Percentiles rank a stretch among this genome's conserved stretches.
These are phyloP conservation scores for Polychaeton citri DNA, from an alignment of 2,329 filamentous ascomycete genomes.

Conservation along the genomic window DNA sequence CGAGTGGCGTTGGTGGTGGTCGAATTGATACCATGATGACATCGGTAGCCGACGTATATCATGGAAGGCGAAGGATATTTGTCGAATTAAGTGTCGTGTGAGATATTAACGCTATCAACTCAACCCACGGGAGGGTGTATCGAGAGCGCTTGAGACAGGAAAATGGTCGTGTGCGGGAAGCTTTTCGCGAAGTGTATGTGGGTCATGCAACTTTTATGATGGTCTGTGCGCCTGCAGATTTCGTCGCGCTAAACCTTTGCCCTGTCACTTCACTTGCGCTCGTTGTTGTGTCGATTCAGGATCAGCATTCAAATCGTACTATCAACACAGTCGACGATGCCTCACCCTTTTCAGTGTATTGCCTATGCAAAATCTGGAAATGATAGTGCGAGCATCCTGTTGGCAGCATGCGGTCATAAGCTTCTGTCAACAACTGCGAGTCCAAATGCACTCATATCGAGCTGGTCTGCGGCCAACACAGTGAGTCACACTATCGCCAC, in stretches of 20 bases:
- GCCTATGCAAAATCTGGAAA: constrained; percentile 23
- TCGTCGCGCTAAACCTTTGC: not conserved
- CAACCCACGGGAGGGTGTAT: no score
- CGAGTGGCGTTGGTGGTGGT: not conserved
- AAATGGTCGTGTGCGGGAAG: not conserved
- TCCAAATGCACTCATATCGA: constrained; percentile 45
- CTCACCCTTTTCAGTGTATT: constrained; percentile 30
- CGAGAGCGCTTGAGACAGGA: no score
- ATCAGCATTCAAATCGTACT: no score
- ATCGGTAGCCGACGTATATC: not conserved
- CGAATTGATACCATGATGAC: not conserved
- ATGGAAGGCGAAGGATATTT: no score
- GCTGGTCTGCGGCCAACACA: constrained; percentile 39
- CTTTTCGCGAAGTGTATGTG: not conserved
- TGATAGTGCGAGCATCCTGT: no score
- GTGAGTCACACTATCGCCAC: no score
- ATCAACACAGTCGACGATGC: constrained; percentile 16
- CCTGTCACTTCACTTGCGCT: not conserved
- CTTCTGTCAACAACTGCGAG: constrained; percentile 53
- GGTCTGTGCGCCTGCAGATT: not conserved
- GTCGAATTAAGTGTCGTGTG: no score
- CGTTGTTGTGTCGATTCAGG: not conserved
- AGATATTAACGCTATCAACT: no score
- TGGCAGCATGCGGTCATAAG: constrained; percentile 60
- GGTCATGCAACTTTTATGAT: not conserved